Base-by-base conservation (phyloP, 495 filamentous ascomycete species). In the Evernia prunastri region DNA sequence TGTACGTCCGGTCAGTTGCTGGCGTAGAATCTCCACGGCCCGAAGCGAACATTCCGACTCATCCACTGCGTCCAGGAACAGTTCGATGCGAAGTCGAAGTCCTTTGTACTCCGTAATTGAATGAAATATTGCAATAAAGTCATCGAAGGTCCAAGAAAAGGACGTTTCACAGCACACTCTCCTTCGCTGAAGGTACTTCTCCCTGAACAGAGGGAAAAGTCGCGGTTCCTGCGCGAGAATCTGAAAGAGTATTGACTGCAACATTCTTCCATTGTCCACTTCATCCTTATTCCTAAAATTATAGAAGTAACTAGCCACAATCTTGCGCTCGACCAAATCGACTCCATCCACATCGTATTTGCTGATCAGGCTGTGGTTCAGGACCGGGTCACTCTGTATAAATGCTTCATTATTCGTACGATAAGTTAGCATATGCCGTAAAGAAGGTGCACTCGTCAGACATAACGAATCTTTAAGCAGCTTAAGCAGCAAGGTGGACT, bases 401-500 rank as follows among this genome's bases (percentile, higher is more conserved):
- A 23, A 56, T 56, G 51, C 51, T 56, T 56, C 51, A 56, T 56
- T 29, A 56, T 56, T 29, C 51, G n/a, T 29, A 56, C 25, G 29
- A 23, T 31, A 29, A 23, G 27, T 18, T 56, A 56, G 51, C 51
- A 56, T 56, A 23, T 23, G 51, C 51, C 8, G 51, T 56, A 56
- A 56, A 56, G 51, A 29, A 17, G 51, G 51, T 23, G 51, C 51
- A 56, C 51, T 56, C 31, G 51, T 29, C 29, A 23, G n/a, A 29
- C 51, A 23, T 56, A 56, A 56, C 51, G 51, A 56, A n/a, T 56
- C 51, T 27, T 56, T 56, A 23, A 56, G 51, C 51, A 56, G 51
- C 51, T 56, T 56, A 29, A 56, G 51, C 51, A 56, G 51, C 51
- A 56, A 56, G 23, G 51, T 56, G 51, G 51, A 56, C 29, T 56